A percentile compares a stretch with the other conserved stretches of the same genome.
These are phyloP conservation scores for Ensete glaucum DNA, from an alignment of 176 grass and related monocot species.

Conservation along the genomic window DNA sequence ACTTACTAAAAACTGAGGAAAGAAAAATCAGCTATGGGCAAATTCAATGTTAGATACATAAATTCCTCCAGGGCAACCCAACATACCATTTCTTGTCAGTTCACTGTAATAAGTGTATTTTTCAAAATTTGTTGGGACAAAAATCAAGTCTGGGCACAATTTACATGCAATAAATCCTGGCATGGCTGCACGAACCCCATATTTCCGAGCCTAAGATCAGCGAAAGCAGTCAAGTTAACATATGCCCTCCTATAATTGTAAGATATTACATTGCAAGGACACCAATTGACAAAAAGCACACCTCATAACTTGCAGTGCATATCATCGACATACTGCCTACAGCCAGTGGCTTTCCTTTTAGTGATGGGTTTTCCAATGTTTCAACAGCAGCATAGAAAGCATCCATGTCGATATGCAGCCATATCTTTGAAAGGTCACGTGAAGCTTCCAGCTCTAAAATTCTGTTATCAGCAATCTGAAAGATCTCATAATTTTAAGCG, in stretches of 20 bases:
- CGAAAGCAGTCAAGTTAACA: conserved; percentile 2
- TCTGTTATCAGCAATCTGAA: conserved; percentile 66
- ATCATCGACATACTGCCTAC: conserved; percentile 96
- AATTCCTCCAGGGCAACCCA: conserved; percentile 18
- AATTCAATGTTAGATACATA: background rate
- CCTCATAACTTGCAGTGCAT: conserved; percentile 96
- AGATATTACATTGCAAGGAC: background rate
- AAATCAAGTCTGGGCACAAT: conserved; percentile 85
- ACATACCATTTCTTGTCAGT: conserved; percentile 71
- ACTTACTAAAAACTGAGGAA: conserved; percentile 56
- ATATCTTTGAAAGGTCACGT: conserved; percentile 82
- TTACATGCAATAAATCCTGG: conserved; percentile 96
- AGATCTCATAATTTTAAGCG: background rate
- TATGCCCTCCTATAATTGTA: background rate
- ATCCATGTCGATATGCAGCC: conserved; percentile 96
- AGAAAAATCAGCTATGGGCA: background rate
- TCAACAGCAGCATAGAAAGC: conserved; percentile 92
- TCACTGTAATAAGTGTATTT: conserved; percentile 87
- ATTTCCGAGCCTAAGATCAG: conserved; percentile 69
- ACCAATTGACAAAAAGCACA: conserved; percentile 14
- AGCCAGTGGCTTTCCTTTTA: conserved; percentile 85
- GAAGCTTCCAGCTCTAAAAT: conserved; percentile 79
- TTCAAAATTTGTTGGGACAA: conserved; percentile 77
- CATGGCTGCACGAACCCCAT: conserved; percentile 95
- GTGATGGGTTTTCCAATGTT: conserved; percentile 72